Conservation (phyloP, 192 early-diverging fungal species). For the Jimgerdemannia lactiflua region DNA sequence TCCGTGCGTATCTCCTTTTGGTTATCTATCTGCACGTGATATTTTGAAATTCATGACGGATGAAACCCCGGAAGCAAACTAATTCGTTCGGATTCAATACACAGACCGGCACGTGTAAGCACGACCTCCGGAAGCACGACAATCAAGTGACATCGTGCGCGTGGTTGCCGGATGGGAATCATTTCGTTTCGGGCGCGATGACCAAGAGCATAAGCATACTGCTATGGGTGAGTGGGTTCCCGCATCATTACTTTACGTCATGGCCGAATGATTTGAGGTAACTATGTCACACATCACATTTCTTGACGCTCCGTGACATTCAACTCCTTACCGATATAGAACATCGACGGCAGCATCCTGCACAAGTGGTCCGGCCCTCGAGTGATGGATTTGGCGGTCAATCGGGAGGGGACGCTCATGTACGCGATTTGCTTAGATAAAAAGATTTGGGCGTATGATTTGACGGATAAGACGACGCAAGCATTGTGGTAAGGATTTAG, state of each 20-base stretch:
- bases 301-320: too few relatives aligned
- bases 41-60: neutral
- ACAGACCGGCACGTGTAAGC: constrained; percentile 56
- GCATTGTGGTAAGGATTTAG: constrained; percentile 28
- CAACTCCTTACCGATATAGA: constrained; percentile 15
- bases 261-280: neutral
- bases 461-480: constrained; percentile 41
- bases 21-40: neutral
- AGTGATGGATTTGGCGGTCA: constrained; percentile 62
- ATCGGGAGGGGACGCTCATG: constrained; percentile 53
- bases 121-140: constrained; percentile 63
- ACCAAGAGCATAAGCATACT: constrained; percentile 73
- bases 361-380: constrained; percentile 59
- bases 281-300: too few relatives aligned
- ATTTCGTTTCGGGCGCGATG: constrained; percentile 82
- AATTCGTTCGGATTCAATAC: constrained; percentile 5
- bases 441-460: constrained; percentile 60
- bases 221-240: constrained; percentile 59
- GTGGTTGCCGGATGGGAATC: constrained; percentile 83
- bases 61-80: neutral
- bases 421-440: constrained; percentile 63
- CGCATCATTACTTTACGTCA: neutral
- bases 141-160: constrained; percentile 80
- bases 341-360: constrained; percentile 49
- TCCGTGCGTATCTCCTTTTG: constrained; percentile 31